Conservation (phyloP, 1,284 basidiomycete species). For the Ceratobasidium sp. region DNA sequence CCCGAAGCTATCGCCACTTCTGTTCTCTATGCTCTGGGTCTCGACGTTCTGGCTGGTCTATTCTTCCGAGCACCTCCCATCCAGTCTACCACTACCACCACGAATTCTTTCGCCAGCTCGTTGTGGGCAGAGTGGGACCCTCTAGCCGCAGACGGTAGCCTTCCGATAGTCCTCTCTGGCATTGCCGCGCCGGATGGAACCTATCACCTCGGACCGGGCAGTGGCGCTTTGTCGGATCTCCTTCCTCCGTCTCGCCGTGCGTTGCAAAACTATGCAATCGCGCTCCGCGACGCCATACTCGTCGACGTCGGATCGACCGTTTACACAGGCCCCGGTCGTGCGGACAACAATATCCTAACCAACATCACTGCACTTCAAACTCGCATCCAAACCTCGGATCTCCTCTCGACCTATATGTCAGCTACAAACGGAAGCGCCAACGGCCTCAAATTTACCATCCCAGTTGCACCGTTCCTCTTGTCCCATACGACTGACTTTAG, state of each 20-base stretch:
- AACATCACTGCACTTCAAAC: conserved; percentile 16
- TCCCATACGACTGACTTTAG: conserved; percentile 1
- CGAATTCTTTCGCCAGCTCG: not conserved
- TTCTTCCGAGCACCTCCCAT: conserved; percentile 16
- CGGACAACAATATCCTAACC: conserved; percentile 16
- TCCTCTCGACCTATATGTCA: conserved; percentile 2
- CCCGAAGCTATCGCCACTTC: conserved; percentile 19
- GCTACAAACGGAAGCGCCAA: conserved; percentile 19
- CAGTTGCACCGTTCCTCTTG: conserved; percentile 19
- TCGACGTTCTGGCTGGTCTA: conserved; percentile 17
- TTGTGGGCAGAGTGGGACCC: conserved; percentile 37
- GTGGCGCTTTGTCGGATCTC: not conserved
- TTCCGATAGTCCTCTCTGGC: conserved; percentile 13
- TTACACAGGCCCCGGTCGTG: not conserved
- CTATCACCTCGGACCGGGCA: not conserved
- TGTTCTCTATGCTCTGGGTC: conserved; percentile 21
- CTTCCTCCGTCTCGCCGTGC: not conserved
- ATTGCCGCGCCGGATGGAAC: conserved; percentile 6
- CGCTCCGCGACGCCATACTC: conserved; percentile 13
- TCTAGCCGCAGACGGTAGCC: not conserved
- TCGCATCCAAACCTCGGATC: conserved; percentile 19
- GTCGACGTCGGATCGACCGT: conserved; percentile 26
- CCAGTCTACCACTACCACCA: not conserved
- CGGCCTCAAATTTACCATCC: conserved; percentile 6
- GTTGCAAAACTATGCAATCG: conserved; percentile 26